Evolutionary conservation across 257 asterid species (phyloP), one percentile per base, ranked within the genome.

Genomic region (Euphrasia confusa): DNA sequence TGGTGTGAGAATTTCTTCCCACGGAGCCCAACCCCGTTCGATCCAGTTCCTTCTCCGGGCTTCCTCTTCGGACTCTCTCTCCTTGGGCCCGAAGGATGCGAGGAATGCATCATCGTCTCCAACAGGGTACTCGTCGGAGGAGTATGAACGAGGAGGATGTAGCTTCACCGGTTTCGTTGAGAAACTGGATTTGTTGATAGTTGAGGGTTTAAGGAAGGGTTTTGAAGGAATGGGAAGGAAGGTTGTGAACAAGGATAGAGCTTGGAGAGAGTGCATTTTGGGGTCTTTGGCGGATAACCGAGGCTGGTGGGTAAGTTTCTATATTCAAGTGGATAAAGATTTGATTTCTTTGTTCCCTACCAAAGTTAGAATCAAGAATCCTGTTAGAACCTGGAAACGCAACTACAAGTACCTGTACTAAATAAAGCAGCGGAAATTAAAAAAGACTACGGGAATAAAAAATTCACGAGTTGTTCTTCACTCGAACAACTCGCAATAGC

Each of bases 1-100:
- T 0, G 98, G 98, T 6, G 96, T 77, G 49, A 91, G 94, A 55
- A 91, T 80, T 76, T 91, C 98, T 63, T 91, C 98, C 98, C 98
- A 91, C 0, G 98, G 98, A 13, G 98, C 98, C 98, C 98, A 91
- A 5, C 98, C 98, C 63, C 95, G 80, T 45, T 91, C 98, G 26
- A 91, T 53, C 98, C 98, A 91, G 78, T 91, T 91, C 69, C 73
- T 74, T 45, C 73, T 77, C 2, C 98, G 86, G 40, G 96, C 96
- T 72, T 86, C 95, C 4, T 91, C 96, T 69, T 91, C 98, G 9
- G 96, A 76, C 74, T 84, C 89, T 69, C 77, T 86, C 79, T 84
- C 94, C 64, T 86, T 88, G 9, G 95, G 95, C 1, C 86, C 80
- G 63, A 77, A 88, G 12, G 86, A 60, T 14, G 79, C 74, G 39